Percentiles rank a stretch among this genome's conserved stretches.
These are phyloP conservation scores for Avena eriantha DNA, from an alignment of 176 grass and related monocot species.

Conservation along the genomic window DNA sequence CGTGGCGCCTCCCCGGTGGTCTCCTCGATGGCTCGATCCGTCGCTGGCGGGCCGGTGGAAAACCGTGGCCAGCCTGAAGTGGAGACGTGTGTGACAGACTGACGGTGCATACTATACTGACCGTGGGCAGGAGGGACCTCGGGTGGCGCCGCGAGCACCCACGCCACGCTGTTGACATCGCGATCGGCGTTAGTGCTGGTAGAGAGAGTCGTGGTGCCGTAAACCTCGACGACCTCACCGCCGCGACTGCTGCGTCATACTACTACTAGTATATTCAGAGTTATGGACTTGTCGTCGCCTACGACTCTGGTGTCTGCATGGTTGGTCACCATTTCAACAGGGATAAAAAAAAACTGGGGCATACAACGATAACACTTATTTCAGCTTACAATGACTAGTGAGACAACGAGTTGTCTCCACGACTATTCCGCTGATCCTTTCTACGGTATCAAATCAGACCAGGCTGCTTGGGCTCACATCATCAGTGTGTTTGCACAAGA, in stretches of 20 bases:
- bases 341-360: neutral
- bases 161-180: neutral
- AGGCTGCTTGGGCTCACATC: neutral
- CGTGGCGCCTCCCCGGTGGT: neutral
- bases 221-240: neutral
- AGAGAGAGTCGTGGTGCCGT: neutral
- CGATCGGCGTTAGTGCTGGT: neutral
- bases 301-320: neutral
- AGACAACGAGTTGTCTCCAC: neutral
- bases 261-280: neutral
- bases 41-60: neutral
- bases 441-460: neutral
- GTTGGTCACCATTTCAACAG: neutral
- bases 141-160: neutral
- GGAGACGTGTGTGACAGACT: neutral
- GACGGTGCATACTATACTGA: neutral
- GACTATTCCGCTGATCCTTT: neutral
- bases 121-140: too few relatives aligned
- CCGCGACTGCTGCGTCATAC: neutral
- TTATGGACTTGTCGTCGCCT: neutral
- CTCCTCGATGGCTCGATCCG: too few relatives aligned
- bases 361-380: neutral
- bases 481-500: conserved; percentile 1
- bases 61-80: neutral
- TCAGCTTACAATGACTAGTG: neutral